Conservation (phyloP, 2,329 filamentous ascomycete species). For the Didymella pinodella region DNA sequence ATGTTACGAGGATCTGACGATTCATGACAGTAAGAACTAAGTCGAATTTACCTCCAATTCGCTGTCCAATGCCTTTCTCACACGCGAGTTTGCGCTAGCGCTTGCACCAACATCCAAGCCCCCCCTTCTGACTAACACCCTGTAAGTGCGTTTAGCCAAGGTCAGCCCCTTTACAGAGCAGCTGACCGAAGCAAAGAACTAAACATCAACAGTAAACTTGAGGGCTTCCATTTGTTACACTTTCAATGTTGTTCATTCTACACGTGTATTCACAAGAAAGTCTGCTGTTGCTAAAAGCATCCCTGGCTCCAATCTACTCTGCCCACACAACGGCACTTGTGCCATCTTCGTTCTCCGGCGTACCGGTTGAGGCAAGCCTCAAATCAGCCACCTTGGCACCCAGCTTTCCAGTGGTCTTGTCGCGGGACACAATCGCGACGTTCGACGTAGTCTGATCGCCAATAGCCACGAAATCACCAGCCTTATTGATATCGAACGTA, state of each 20-base stretch:
- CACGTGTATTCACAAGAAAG: background rate
- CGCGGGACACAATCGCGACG: constrained; percentile 44
- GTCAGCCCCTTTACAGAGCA: background rate
- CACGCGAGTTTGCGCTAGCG: background rate
- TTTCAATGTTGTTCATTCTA: background rate
- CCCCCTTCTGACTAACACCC: too few relatives aligned
- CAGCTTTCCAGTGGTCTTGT: constrained; percentile 39
- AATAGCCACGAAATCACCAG: constrained; percentile 42
- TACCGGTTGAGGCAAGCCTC: constrained; percentile 37
- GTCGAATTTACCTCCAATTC: too few relatives aligned
- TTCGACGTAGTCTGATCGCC: constrained; percentile 45
- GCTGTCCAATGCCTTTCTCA: too few relatives aligned
- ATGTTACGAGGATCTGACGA: constrained; percentile 56
- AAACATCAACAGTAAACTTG: background rate
- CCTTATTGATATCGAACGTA: constrained; percentile 48
- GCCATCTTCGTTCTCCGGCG: constrained; percentile 43
- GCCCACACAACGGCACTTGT: constrained; percentile 48
- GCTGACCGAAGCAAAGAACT: too few relatives aligned
- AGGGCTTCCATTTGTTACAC: background rate
- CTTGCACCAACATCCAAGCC: too few relatives aligned
- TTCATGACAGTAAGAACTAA: background rate
- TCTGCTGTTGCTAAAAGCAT: background rate
- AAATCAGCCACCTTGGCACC: constrained; percentile 36
- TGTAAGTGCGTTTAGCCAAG: too few relatives aligned
- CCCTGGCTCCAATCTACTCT: constrained; percentile 28